phyloP scores from a whole-genome alignment of 169 alveolate species.

The Besnoitia besnoiti region DNA sequence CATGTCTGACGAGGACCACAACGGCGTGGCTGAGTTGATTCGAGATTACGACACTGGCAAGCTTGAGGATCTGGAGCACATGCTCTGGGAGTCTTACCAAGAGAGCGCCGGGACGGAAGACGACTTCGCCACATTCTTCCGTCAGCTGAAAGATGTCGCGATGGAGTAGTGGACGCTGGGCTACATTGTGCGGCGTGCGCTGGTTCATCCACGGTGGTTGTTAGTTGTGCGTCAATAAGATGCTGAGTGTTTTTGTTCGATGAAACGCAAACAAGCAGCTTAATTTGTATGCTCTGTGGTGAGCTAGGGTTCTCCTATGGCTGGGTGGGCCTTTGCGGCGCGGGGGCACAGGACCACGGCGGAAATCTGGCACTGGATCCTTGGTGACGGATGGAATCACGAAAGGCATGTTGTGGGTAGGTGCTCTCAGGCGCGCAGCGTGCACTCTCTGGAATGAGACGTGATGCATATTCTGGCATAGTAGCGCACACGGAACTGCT shows the following conservation, averaged over 20 bases:
- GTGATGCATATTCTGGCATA: no score
- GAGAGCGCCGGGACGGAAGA: background rate
- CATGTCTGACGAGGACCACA: slow-evolving; percentile 6
- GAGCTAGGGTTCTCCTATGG: no score
- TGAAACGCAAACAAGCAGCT: background rate
- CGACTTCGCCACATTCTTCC: background rate
- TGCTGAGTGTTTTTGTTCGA: background rate
- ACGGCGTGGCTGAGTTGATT: slow-evolving; percentile 4
- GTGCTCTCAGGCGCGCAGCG: no score
- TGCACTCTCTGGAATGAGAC: no score
- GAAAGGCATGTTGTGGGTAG: no score
- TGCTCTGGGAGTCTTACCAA: slow-evolving; percentile 26
- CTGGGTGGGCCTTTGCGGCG: no score
- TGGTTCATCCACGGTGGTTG: background rate
- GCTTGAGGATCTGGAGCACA: background rate
- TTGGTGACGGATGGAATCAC: no score
- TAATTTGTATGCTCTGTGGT: no score
- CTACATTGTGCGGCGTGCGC: background rate
- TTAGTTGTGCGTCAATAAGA: background rate
- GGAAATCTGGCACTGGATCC: no score
- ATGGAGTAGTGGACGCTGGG: background rate
- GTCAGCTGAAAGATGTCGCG: background rate
- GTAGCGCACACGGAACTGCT: no score
- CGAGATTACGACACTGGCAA: background rate
- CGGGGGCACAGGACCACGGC: no score